Evolutionary conservation across 768 basidiomycete genomes (phyloP), one percentile per base, ranked within the genome.

Genomic region (Pisolithus sp.): DNA sequence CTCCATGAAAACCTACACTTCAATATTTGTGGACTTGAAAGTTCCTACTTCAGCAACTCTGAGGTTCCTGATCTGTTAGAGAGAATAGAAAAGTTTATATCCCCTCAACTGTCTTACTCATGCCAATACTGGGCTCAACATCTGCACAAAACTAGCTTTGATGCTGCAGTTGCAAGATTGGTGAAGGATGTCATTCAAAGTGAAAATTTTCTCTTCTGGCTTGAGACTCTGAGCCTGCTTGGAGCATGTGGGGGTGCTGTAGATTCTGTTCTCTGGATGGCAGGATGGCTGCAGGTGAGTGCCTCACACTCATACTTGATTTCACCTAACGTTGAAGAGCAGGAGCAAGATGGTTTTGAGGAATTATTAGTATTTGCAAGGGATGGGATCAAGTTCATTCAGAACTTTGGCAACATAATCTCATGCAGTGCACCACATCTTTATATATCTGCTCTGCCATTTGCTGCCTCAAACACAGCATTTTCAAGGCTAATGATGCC

Each of bases 371-470:
- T 5, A 34, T 15, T 40, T 24, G 49, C 41, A 30, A 12, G 26
- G 6, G 60, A 63, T 43, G 40, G 34, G 0, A 23, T 39, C 5
- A 48, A 44, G 21, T 63, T 62, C 48, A 46, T 62, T n/a, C 18
- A 30, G 13, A 28, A 44, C 2, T 64, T 64, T 31, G 31, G 13
- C 9, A 18, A 8, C 21, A 30, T 46, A 0, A 60, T 62, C 21
- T 24, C 48, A 24, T 45, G 59, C 20, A 58, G 54, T 49, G 52
- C 49, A 1, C 62, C 62, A 6, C 63, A 64, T 44, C 55, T 64
- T 7, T 64, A 62, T 48, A 28, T 61, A 7, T 64, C 62, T 28
- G 62, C 57, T 3, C 41, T 65, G 10, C 59, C 62, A 42, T 62
- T 65, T 46, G 53, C 53, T 53, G 54, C 53, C 48, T 24, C 31